Base-by-base conservation (phyloP, 1,284 basidiomycete genomes). In the Tranzscheliella williamsii region DNA sequence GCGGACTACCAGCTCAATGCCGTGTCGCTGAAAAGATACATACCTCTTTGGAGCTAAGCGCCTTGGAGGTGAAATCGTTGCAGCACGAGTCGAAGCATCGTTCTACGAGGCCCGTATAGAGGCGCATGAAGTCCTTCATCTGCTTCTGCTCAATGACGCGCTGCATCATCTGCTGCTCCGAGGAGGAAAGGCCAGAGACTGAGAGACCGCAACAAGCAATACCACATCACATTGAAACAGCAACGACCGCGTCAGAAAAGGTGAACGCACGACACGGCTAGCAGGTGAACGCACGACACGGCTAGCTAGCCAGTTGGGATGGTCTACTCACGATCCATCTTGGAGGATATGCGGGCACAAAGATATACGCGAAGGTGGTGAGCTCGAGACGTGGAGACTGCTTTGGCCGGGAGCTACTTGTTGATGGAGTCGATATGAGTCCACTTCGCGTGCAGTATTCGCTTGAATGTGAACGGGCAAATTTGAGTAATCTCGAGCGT, bases 71-170 rank as follows among this genome's bases (percentile, higher is more conserved):
- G 75, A 98, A 97, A 79, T 98, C 94, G 78, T 95, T 91, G 74
- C 88, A 89, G 80, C 94, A 98, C 23, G 89, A 83, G 65, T 84
- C 91, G 83, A 98, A 98, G 80, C 94, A 98, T 67, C 89, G 85
- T 79, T 97, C 93, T 32, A 95, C 92, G 45, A 98, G 84, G 72
- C 87, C 88, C n/a, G 91, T 90, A 82, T 97, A 97, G 79, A 97
- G 87, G 74, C 84, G 84, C 83, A 97, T 84, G 74, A 98, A 97
- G 82, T 97, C 94, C 83, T 94, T 90, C 92, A 97, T 95, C 90
- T 97, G 79, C 33, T 75, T 76, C 41, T 75, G 72, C 64, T 76
- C 75, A 38, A 77, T 70, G 54, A 77, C 60, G 36, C 61, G 60
- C 34, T 70, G 47, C 75, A 77, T 77, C 4, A 71, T 62, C 47